Evolutionary conservation across 78 protist genomes (phyloP), one percentile per base, ranked within the genome.

Genomic region (Dictyostelium intermedium): DNA sequence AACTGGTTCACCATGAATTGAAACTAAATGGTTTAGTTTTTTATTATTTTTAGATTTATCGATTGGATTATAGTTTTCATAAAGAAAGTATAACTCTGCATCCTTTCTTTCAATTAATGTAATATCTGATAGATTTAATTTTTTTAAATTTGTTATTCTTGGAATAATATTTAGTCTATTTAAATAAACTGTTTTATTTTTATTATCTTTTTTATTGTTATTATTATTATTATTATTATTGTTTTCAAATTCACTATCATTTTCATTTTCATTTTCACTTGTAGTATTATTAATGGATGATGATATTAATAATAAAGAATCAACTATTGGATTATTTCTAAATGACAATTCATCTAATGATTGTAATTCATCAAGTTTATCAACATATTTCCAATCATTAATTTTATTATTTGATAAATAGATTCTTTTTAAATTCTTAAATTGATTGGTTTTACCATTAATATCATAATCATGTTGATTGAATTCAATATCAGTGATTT

Each of bases 271-370:
- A 74, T 30, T 20, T 20, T 39, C 20, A 8, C 39, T 20, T 77
- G 18, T 10, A 20, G 1, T 39, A 20, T 7, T 76, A 30, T 20
- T 74, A 74, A 47, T 32, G 69, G 18, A 66, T 73, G 1, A 10
- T 85, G 11, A 0, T 76, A 14, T 34, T 76, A 25, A 0, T 76
- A 76, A 39, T 50, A 86, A 32, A 13, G 72, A 60, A 78, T 76
- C 77, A 39, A 87, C 7, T 0, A 87, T 25, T 39, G 92, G 92
- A 78, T 87, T 87, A 37, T 87, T 78, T 87, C 92, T 76, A 53
- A 87, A 78, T 61, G 92, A 78, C 69, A 87, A 63, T 23, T 87
- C 79, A 9, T 25, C 66, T 23, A 87, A 63, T 11, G 27, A n/a
- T 34, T 35, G 6, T n/a, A 87, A 63, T 20, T 30, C 9, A 20